Base-by-base conservation (phyloP, 148 eudicot species). In the Oxyria digyna region DNA sequence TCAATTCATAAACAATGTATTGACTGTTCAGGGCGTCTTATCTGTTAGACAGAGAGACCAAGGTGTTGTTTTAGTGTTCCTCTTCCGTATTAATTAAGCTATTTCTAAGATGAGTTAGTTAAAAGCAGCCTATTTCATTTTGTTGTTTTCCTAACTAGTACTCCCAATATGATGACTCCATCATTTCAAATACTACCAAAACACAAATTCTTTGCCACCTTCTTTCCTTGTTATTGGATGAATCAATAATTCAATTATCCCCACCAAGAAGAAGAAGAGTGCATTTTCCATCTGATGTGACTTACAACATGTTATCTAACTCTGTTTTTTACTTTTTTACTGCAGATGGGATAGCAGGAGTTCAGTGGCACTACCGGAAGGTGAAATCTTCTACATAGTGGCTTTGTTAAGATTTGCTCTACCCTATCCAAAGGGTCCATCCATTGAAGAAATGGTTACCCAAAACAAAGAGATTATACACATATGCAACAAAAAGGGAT, bases 341-440 rank as follows among this genome's bases (percentile, higher is more conserved):
- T 13, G 26, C 54, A 91, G 97, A 83, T 92, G 97, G 97, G 91
- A 92, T 40, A 72, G 55, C 42, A 91, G 89, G 15, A 85, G 83
- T 12, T 92, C 96, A 0, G 87, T 81, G 0, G 91, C 80, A 5
- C 29, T 89, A 37, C 97, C 97, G 1, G 81, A 85, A 54, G 87
- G 84, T 1, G 96, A 92, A 13, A 82, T 92, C 7, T 87, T 89
- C 48, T 92, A 89, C 78, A 23, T 92, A 31, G 91, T 92, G 72
- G 97, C 97, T 1, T 75, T 92, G 77, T 88, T 92, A 67, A 77
- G 96, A 6, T 85, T 82, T 33, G 75, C 77, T 11, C 82, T 59
- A 13, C 87, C 96, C 0, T 84, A 67, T 62, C 85, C 90, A 4
- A 54, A 69, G 23, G 89, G 88, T 1, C 77, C 89, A 0, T 70